These are phyloP conservation scores for Brasilioporus rufonigricans DNA, from an alignment of 768 basidiomycete genomes.

Conservation along the genomic window DNA sequence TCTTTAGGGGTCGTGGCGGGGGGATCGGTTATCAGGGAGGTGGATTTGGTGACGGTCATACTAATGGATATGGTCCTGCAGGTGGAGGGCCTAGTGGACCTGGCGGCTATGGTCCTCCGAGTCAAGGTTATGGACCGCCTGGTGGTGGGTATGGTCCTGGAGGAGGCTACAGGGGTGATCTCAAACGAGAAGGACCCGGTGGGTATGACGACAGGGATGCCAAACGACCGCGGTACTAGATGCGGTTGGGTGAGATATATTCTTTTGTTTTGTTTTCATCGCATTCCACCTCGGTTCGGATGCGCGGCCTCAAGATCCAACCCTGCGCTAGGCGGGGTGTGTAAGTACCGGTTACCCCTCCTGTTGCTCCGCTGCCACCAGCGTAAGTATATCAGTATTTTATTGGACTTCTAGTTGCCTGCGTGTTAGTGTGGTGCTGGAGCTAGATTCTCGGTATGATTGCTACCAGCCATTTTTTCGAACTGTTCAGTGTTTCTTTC, in stretches of 20 bases:
- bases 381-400: constrained; percentile 39
- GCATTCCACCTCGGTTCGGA: constrained; percentile 21
- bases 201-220: constrained; percentile 80
- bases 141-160: constrained; percentile 44
- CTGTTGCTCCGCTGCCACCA: constrained; percentile 28
- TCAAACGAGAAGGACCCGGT: constrained; percentile 73
- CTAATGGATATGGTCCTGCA: constrained; percentile 55
- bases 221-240: constrained; percentile 80
- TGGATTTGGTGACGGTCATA: constrained; percentile 51
- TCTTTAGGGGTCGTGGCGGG: constrained; percentile 57
- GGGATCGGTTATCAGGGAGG: constrained; percentile 70
- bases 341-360: constrained; percentile 31
- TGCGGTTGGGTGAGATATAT: constrained; percentile 36
- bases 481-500: neutral
- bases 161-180: constrained; percentile 64
- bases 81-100: constrained; percentile 41
- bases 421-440: constrained; percentile 4
- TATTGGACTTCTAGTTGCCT: constrained; percentile 16
- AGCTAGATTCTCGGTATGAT: constrained; percentile 8
- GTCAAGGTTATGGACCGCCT: constrained; percentile 43
- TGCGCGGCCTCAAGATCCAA: constrained; percentile 23
- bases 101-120: constrained; percentile 41
- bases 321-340: constrained; percentile 33
- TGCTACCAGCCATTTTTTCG: neutral
- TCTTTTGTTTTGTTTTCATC: constrained; percentile 23